Evolutionary conservation across 2,329 filamentous ascomycete genomes (phyloP), one percentile per base, ranked within the genome.

Genomic region (Chaetothyriales sp.): DNA sequence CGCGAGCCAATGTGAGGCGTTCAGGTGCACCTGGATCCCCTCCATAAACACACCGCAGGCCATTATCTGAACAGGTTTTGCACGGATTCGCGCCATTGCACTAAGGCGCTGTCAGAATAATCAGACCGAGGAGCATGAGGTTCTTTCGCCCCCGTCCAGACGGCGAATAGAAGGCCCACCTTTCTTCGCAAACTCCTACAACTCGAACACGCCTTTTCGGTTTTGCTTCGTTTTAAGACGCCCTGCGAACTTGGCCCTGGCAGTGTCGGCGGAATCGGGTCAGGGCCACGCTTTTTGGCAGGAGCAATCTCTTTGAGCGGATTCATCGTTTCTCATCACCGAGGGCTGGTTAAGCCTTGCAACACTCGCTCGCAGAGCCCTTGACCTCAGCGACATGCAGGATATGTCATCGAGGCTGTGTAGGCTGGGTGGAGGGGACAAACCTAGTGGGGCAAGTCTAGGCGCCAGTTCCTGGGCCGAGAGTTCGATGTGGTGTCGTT

Each of bases 51-150:
- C 52, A 54, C 37, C n/a, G 44, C n/a, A 54, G 40, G 5, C 44
- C 50, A 15, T 54, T 51, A 28, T 54, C 49, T 7, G 20, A 29
- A 44, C 52, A 54, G 19, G 52, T 51, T 40, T 48, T 48, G 46
- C 52, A 54, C n/a, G 52, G 52, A 29, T 49, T 54, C 5, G 25
- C 44, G 19, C 52, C 52, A 44, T 54, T 46, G 52, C 52, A 54
- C 52, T 45, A 22, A n/a, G 43, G 7, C 20, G 6, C 9, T 37
- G 18, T 49, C 40, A 44, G 18, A 40, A 40, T 15, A 40, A 40
- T 15, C 33, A 40, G 33, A 40, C 33, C 10, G 15, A 40, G 33
- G 33, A 40, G 33, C 33, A 40, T 15, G 33, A 15, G 33, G 9
- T 40, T 40, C 33, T 40, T 40, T 40, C 10, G 33, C 33, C 13